A percentile compares a stretch with the other conserved stretches of the same genome.
Evolutionary conservation across 2,329 filamentous ascomycete genomes (phyloP).

Genomic region (Grosmannia penicillata): DNA sequence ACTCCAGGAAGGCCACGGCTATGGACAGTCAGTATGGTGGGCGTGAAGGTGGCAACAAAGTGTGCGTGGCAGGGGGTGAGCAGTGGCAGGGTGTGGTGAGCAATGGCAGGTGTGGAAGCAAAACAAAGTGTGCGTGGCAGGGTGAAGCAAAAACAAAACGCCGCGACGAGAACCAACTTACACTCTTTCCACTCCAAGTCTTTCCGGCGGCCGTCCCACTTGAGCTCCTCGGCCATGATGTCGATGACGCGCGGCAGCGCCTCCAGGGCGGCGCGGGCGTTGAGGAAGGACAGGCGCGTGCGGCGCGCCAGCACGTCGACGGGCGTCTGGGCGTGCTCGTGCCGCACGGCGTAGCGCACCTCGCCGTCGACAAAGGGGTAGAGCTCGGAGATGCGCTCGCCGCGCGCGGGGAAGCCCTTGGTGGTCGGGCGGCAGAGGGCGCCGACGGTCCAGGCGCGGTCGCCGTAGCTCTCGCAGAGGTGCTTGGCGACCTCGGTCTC

Average conservation of each 20-base stretch:
- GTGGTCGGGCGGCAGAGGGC: constrained; percentile 64
- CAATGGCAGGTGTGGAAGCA: background rate
- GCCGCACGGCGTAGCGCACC: constrained; percentile 70
- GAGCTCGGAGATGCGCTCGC: constrained; percentile 61
- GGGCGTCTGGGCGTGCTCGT: constrained; percentile 86
- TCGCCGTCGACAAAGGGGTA: constrained; percentile 92
- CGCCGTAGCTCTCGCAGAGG: constrained; percentile 74
- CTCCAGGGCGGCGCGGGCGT: constrained; percentile 80
- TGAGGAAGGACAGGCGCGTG: constrained; percentile 77
- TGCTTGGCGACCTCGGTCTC: constrained; percentile 89
- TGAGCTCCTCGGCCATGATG: constrained; percentile 71
- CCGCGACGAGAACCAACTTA: background rate
- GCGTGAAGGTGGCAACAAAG: no score
- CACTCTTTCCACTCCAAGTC: constrained; percentile 67
- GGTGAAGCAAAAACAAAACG: background rate
- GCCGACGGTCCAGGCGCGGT: constrained; percentile 83
- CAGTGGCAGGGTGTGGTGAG: no score
- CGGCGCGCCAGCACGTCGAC: constrained; percentile 77
- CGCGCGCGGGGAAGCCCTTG: constrained; percentile 67
- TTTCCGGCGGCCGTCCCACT: constrained; percentile 60
- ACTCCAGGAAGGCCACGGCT: constrained; percentile 42
- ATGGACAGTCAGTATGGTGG: background rate
- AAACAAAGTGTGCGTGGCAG: no score
- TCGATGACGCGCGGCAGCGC: constrained; percentile 76
- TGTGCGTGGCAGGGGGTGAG: no score